Base-by-base conservation (phyloP, 441 rosid species). In the Mallotus japonicus region DNA sequence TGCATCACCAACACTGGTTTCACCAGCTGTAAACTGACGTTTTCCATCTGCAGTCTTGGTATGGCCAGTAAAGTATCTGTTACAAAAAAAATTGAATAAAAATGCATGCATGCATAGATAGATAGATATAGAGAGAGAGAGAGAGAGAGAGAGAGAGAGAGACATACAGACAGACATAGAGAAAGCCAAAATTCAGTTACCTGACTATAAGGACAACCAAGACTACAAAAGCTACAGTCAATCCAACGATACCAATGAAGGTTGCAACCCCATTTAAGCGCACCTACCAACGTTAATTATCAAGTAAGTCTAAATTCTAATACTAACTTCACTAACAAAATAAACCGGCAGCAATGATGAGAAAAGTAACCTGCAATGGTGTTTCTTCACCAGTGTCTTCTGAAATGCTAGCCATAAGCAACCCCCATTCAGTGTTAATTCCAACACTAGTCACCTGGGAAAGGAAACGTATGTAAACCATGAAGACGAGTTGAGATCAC, bases 351-450 rank as follows among this genome's bases (percentile, higher is more conserved):
- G 50, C 5, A 54, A 44, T 14, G 37, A 32, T 24, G 63, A 77
- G 62, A 65, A 67, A 73, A 73, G 72, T 62, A 67, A 91, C 99
- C 91, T 95, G 99, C 88, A 95, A 83, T 0, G 99, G 99, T 55
- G 99, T 95, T 85, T 95, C 99, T 87, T 93, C 99, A 75, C 96
- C 97, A 73, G 85, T 89, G 83, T 95, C 99, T 82, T 92, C 99
- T 4, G 99, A 95, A 71, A 92, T 88, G 75, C 92, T 92, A 76
- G 97, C 92, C 99, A 95, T 92, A 56, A 91, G 92, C 78, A 95
- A 75, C 56, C 99, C 99, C 99, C 99, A 95, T 73, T 95, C 97
- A 15, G 99, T 95, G 82, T 91, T 90, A 34, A 85, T 83, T 72
- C 99, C 99, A 56, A 95, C 99, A 78, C 98, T 83, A 9, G 92